Evolutionary conservation across 1,284 basidiomycete species (phyloP).

Genomic region (Marasmius fiardii): DNA sequence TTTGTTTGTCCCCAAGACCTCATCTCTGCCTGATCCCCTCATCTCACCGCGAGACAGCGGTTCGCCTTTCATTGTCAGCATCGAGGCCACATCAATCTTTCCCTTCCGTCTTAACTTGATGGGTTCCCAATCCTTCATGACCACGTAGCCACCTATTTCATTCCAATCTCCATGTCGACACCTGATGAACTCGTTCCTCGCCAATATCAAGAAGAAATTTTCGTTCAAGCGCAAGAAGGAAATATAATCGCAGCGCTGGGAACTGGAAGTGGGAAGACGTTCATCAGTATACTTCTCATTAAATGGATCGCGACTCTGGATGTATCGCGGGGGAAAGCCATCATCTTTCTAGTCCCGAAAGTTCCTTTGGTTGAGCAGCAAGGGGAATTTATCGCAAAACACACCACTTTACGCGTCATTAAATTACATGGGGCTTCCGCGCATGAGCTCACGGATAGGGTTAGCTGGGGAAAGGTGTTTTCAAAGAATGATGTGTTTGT

Average conservation of each 20-base stretch:
- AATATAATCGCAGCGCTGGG: slow-evolving; percentile 79
- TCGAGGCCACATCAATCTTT: too few relatives aligned
- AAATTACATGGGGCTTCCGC: slow-evolving; percentile 62
- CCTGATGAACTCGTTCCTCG: slow-evolving; percentile 36
- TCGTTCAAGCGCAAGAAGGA: slow-evolving; percentile 60
- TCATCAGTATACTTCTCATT: slow-evolving; percentile 76
- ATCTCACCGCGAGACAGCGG: too few relatives aligned
- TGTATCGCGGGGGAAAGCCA: slow-evolving; percentile 43
- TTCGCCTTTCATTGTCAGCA: too few relatives aligned
- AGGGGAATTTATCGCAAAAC: slow-evolving; percentile 58
- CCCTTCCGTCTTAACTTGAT: background rate
- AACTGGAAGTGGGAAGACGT: slow-evolving; percentile 81
- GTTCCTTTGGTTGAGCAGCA: slow-evolving; percentile 83
- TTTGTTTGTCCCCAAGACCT: too few relatives aligned
- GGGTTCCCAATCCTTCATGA: background rate
- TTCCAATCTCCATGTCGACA: background rate
- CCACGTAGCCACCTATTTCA: background rate
- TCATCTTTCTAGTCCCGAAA: slow-evolving; percentile 78
- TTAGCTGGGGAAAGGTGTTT: slow-evolving; percentile 63
- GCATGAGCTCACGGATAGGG: slow-evolving; percentile 66
- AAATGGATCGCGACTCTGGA: slow-evolving; percentile 64
- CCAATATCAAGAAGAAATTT: slow-evolving; percentile 73
- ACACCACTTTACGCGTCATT: slow-evolving; percentile 62
- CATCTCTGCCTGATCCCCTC: too few relatives aligned
- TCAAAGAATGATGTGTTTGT: slow-evolving; percentile 70